Base-by-base conservation (phyloP, 345 rosid genomes). In the Excoecaria agallocha region DNA sequence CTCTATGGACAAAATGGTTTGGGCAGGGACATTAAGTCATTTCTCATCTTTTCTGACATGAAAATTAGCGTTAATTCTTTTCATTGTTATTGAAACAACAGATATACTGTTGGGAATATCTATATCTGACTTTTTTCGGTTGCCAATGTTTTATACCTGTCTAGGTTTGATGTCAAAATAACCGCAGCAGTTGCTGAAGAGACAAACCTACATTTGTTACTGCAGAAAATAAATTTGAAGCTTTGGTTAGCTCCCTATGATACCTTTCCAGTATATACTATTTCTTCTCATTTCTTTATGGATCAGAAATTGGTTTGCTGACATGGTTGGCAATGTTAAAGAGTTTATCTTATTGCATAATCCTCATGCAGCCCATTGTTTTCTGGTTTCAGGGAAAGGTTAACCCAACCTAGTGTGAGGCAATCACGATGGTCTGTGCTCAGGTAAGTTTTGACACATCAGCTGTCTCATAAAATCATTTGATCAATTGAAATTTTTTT, bases 391-490 rank as follows among this genome's bases (percentile, higher is more conserved):
- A 92, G 98, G 98, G 98, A 54, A 94, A 94, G 84, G 98, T 94
- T 73, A 94, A 94, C 81, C 98, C 98, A 70, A 94, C 98, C 57
- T 98, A 92, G 77, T 94, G 98, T 60, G 98, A 94, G 87, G 98
- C 98, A 75, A 85, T 94, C 58, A 92, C 98, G 39, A 92, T 94
- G 98, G 98, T 94, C 72, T 94, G 97, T 74, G 98, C 98, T 64
- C 97, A 91, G 98, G 98, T 91, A 85, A 83, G 66, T 5, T 63
- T 71, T 84, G 6, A 17, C 68, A 6, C 25, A 70, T 39, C 41
- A 8, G 2, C 56, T 64, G 66, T 68, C 75, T 75, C 75, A 13
- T 66, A 66, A 12, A 70, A 70, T 74, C 49, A 50, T 52, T n/a
- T 58, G n/a, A 71, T 41, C 20, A 58, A 62, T 59, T 68, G 43